Evolutionary conservation across 2,329 filamentous ascomycete genomes (phyloP).

Genomic region (Zasmidium cellare): DNA sequence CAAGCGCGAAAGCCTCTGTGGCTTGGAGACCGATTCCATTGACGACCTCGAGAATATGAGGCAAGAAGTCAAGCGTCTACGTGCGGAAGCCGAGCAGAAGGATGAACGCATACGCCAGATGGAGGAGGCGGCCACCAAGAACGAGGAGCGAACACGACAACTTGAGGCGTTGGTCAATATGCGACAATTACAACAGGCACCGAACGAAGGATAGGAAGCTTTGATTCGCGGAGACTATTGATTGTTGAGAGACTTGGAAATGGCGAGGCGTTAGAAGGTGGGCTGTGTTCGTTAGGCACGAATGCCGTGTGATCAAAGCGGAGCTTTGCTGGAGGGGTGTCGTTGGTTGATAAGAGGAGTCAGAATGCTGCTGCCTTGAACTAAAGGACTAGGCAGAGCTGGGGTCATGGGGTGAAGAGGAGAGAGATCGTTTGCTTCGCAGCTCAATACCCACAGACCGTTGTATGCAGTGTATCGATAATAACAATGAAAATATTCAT

Average conservation of each 20-base stretch:
- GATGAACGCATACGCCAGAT: conserved; percentile 33
- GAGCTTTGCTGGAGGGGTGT: neutral
- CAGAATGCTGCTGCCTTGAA: neutral
- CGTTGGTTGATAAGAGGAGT: neutral
- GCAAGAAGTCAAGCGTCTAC: conserved; percentile 42
- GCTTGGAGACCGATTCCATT: conserved; percentile 18
- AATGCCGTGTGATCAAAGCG: neutral
- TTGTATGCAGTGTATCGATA: conserved; percentile 3
- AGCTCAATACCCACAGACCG: conserved; percentile 11
- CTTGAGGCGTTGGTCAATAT: neutral
- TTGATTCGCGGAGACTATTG: neutral
- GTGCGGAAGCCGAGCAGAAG: conserved; percentile 43
- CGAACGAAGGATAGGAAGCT: neutral
- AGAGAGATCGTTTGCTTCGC: conserved; percentile 5
- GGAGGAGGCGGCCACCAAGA: conserved; percentile 17
- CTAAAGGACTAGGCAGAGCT: too few relatives aligned
- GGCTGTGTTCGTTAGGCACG: neutral
- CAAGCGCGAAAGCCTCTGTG: conserved; percentile 5
- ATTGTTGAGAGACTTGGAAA: neutral
- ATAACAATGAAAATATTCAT: conserved; percentile 10
- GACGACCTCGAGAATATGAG: conserved; percentile 31
- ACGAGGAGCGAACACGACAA: neutral
- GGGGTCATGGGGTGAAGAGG: neutral
- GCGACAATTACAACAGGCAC: neutral
- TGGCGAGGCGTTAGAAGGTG: neutral